phyloP scores from a whole-genome alignment of 805 yeast species.

The Kockiozyma suomiensis region DNA sequence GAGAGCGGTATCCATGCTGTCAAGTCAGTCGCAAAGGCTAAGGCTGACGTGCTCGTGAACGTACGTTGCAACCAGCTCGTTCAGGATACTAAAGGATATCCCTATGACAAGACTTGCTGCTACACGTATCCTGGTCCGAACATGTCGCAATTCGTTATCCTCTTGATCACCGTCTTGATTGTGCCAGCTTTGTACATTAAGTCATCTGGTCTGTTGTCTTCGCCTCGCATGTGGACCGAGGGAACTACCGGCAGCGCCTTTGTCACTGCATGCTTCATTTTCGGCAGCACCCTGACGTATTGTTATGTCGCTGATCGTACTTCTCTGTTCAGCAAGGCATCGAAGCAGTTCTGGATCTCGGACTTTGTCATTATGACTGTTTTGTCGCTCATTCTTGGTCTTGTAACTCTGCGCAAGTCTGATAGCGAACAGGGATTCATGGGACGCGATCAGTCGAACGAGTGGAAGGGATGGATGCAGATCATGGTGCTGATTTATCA shows the following conservation, averaged over 20 bases:
- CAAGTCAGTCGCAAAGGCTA: slow-evolving; percentile 27
- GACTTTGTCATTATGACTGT: slow-evolving; percentile 29
- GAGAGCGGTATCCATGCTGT: slow-evolving; percentile 32
- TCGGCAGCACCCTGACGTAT: slow-evolving; percentile 29
- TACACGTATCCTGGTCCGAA: slow-evolving; percentile 28
- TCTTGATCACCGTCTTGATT: slow-evolving; percentile 8
- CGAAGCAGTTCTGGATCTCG: slow-evolving; percentile 30
- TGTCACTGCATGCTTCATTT: slow-evolving; percentile 25
- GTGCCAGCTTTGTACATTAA: slow-evolving; percentile 21
- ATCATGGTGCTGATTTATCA: slow-evolving; percentile 36
- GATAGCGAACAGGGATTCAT: slow-evolving; percentile 34
- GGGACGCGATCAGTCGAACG: slow-evolving; percentile 38
- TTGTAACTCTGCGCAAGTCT: slow-evolving; percentile 18
- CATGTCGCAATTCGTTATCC: slow-evolving; percentile 18
- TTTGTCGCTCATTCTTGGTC: slow-evolving; percentile 15
- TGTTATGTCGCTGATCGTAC: slow-evolving; percentile 36
- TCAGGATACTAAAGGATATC: slow-evolving; percentile 26
- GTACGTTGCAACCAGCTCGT: slow-evolving; percentile 36
- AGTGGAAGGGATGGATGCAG: slow-evolving; percentile 40
- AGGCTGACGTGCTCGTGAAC: slow-evolving; percentile 33
- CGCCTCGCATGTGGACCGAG: slow-evolving; percentile 22
- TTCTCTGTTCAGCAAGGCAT: slow-evolving; percentile 31
- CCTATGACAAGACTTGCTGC: slow-evolving; percentile 36
- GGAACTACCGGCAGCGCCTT: slow-evolving; percentile 16
- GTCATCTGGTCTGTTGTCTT: slow-evolving; percentile 11